Evolutionary conservation across 1,284 basidiomycete genomes (phyloP).

Genomic region (Pisolithus thermaeus): DNA sequence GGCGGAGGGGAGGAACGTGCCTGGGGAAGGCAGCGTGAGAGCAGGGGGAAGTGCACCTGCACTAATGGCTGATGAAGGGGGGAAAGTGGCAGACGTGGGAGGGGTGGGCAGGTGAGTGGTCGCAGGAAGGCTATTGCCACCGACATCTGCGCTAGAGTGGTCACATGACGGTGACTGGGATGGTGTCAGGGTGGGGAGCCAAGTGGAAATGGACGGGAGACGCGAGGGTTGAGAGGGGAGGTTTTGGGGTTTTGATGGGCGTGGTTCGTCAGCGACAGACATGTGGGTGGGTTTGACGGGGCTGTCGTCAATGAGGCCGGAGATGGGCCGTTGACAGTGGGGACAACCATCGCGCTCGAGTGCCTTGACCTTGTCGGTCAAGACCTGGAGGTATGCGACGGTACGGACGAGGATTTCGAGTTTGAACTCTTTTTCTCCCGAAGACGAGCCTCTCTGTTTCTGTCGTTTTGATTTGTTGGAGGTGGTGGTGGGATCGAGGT

Average conservation of each 20-base stretch:
- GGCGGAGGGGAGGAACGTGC: slow-evolving; percentile 9
- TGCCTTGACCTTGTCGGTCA: slow-evolving; percentile 44
- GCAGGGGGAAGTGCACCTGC: slow-evolving; percentile 23
- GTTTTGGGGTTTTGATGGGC: slow-evolving; percentile 6
- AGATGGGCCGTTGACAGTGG: slow-evolving; percentile 24
- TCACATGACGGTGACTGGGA: slow-evolving; percentile 19
- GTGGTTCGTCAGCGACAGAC: background rate
- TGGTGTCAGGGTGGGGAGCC: slow-evolving; percentile 32
- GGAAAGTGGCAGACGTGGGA: slow-evolving; percentile 35
- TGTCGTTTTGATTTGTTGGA: slow-evolving; percentile 8
- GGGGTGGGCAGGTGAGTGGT: slow-evolving; percentile 40
- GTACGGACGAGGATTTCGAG: slow-evolving; percentile 73
- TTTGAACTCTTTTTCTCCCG: slow-evolving; percentile 72
- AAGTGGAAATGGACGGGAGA: slow-evolving; percentile 43
- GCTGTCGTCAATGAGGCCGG: background rate
- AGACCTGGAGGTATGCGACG: slow-evolving; percentile 62
- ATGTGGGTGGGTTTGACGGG: background rate
- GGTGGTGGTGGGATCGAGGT: slow-evolving; percentile 19
- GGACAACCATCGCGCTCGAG: slow-evolving; percentile 38
- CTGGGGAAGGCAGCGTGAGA: slow-evolving; percentile 35
- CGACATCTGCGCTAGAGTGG: background rate
- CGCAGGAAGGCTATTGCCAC: background rate
- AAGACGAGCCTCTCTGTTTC: slow-evolving; percentile 33
- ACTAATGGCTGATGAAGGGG: slow-evolving; percentile 20
- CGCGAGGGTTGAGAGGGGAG: slow-evolving; percentile 22